Evolutionary conservation across 129 eudicot genomes (phyloP).

Genomic region (Artemisia argyi): DNA sequence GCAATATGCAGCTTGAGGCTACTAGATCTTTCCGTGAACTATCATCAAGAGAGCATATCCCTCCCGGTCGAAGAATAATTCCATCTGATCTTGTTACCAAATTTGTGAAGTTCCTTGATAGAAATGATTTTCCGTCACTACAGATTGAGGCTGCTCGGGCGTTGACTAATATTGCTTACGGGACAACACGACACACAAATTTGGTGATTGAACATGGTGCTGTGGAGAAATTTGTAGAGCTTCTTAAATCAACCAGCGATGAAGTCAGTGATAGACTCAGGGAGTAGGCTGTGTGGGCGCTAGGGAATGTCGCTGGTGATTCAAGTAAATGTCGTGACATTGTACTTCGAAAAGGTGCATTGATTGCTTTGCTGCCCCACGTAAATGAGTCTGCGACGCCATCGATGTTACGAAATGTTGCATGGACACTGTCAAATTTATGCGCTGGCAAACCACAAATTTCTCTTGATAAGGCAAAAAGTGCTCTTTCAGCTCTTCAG

Average conservation of each 20-base stretch:
- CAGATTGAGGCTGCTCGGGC: conserved; percentile 98
- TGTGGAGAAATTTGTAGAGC: conserved; percentile 73
- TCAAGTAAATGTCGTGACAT: conserved; percentile 83
- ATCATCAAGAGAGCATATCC: conserved; percentile 83
- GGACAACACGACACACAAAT: conserved; percentile 81
- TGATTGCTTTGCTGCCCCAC: conserved; percentile 63
- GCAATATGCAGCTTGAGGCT: conserved; percentile 63
- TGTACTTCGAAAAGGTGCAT: conserved; percentile 62
- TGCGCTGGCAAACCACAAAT: conserved; percentile 87
- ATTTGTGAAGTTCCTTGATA: conserved; percentile 70
- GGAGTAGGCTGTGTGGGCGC: conserved; percentile 84
- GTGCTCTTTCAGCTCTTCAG: conserved; percentile 12
- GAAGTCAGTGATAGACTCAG: conserved; percentile 73
- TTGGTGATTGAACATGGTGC: conserved; percentile 92
- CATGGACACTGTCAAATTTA: conserved; percentile 84
- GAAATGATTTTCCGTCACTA: conserved; percentile 80
- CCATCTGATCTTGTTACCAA: conserved; percentile 84
- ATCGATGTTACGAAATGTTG: conserved; percentile 79
- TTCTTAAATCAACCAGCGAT: conserved; percentile 74
- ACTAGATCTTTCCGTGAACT: conserved; percentile 82
- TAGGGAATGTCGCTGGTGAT: conserved; percentile 90
- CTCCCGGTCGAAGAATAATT: conserved; percentile 82
- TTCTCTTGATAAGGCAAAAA: conserved; percentile 68
- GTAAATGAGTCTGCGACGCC: conserved; percentile 66
- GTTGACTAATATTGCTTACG: conserved; percentile 86